Evolutionary conservation across 371 early-diverging fungal species (phyloP), one percentile per base, ranked within the genome.

Genomic region (Cladochytrium tenue): DNA sequence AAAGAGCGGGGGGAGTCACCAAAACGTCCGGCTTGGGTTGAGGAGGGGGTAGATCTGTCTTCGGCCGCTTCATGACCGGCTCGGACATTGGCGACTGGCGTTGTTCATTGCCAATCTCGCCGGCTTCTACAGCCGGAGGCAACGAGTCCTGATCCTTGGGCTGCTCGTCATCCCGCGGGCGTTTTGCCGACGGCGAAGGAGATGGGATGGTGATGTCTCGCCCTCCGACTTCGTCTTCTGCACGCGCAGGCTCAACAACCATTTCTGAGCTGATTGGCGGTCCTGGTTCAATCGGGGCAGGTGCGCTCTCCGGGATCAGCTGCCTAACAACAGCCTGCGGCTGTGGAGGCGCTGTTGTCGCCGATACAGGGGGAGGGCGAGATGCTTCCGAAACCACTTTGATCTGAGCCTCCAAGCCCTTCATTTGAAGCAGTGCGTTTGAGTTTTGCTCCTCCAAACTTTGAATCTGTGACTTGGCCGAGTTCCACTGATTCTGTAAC

Each of bases 101-200:
- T 13, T n/a, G 50, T n/a, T 50, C 15, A n/a, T n/a, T n/a, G n/a
- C 15, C 50, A 50, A 50, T n/a, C 13, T 13, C n/a, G n/a, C 50
- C 50, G 13, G 55, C 55, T 26, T 55, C 55, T 32, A 34, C 32
- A 1, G 32, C 34, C 1, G 58, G 32, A 28, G 58, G 58, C 25
- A 58, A 15, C 17, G 28, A 17, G 10, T 10, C 25, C 25, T n/a
- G n/a, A 50, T 43, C 17, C 15, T 43, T 23, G 13, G 43, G 34
- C 31, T n/a, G 50, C 33, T 43, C 62, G 17, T 62, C 68, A 56
- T 67, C 68, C n/a, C 68, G 57, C 13, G 68, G 58, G 1, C 68
- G 20, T 36, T 67, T 67, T 13, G 62, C 23, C 28, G 62, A 59
- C 35, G 68, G 62, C 15, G 68, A 67, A n/a, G 68, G 62, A 1